Percentiles rank a stretch among this genome's conserved stretches.
phyloP scores from a whole-genome alignment of 371 early-diverging fungal genomes.

The Circinella minor region DNA sequence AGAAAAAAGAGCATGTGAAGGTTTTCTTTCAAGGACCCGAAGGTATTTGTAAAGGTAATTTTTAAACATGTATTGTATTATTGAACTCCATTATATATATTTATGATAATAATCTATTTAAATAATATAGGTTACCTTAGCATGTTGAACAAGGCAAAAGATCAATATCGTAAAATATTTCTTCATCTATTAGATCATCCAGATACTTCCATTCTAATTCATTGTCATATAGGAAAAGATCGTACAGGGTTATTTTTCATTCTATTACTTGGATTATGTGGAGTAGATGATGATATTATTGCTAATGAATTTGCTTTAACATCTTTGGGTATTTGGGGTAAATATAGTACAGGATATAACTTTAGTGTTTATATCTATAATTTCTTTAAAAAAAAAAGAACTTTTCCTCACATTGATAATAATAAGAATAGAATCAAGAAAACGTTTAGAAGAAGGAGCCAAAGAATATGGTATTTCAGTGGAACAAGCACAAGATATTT shows the following conservation, averaged over 20 bases:
- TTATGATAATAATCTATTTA: neutral
- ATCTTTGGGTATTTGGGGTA: slow-evolving; percentile 56
- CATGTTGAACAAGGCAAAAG: slow-evolving; percentile 54
- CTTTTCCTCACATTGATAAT: too few relatives aligned
- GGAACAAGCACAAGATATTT: neutral
- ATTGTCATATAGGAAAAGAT: slow-evolving; percentile 91
- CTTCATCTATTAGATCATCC: slow-evolving; percentile 56
- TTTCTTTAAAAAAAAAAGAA: too few relatives aligned
- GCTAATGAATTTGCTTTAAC: slow-evolving; percentile 77
- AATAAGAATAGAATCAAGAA: neutral
- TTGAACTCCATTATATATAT: neutral
- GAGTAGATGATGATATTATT: slow-evolving; percentile 76
- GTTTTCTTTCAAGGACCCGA: slow-evolving; percentile 60
- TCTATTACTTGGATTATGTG: slow-evolving; percentile 72
- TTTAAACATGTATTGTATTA: neutral
- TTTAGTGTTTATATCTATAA: too few relatives aligned
- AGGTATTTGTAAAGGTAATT: slow-evolving; percentile 58
- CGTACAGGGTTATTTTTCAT: slow-evolving; percentile 83
- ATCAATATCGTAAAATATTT: slow-evolving; percentile 55
- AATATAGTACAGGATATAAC: neutral
- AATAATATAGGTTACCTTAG: slow-evolving; percentile 44
- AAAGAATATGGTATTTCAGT: neutral
- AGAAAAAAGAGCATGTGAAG: slow-evolving; percentile 58
- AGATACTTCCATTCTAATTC: slow-evolving; percentile 66
- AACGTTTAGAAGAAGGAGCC: neutral